Base-by-base conservation (phyloP, 257 asterid species). In the Eucommia ulmoides region DNA sequence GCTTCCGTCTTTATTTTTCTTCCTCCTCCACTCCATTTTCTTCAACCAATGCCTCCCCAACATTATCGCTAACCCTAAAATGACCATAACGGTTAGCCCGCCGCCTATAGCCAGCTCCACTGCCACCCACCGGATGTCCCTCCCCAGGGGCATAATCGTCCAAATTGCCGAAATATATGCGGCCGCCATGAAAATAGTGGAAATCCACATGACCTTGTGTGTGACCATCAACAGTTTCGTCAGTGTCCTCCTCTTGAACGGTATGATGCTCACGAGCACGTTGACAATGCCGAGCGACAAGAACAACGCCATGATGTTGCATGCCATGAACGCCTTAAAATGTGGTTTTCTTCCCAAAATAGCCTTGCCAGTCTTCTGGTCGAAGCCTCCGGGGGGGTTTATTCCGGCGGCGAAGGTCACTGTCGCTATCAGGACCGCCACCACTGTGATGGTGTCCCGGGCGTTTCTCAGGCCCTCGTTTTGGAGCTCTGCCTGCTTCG, bases 301-400 rank as follows among this genome's bases (percentile, higher is more conserved):
- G 49, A 77, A 77, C 53, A 77, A 50, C 1, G 84, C 84, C 20
- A 61, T 69, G 14, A 70, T 65, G 49, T 77, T 73, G 53, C 81
- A 77, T 1, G 55, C 62, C 50, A 73, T 42, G 33, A 77, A 77
- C 15, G 65, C 76, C 69, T 70, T 73, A 51, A 77, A 77, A 1
- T 73, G 65, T 1, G 68, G 26, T 1, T 22, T 14, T 44, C 53
- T 25, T 12, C 81, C 78, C 35, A 70, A 33, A 1, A 54, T 0
- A 0, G 66, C 74, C 20, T 61, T 67, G 29, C 84, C 84, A 0
- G 50, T 67, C 7, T 0, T 41, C 9, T 73, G 70, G 55, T 25
- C 22, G 56, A 73, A 67, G 2, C 84, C 84, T 0, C 84, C 84
- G 0, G 84, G 84, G 12, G 78, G 84, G 59, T 73, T 77, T 8